Conservation (phyloP, 352 stramenopile genomes). For the Peronospora destructor region DNA sequence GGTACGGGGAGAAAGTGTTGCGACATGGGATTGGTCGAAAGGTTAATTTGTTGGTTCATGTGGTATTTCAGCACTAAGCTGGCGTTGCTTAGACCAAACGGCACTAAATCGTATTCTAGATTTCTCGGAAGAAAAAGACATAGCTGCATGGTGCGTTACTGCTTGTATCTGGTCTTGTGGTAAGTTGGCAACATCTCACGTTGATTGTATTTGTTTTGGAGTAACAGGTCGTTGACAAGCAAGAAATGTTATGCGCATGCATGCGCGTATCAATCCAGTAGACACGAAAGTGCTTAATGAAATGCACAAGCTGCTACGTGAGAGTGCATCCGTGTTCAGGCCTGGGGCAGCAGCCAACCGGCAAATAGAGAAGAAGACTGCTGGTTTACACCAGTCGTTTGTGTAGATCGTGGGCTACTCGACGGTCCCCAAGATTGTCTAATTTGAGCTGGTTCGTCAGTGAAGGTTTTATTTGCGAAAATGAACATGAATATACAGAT, state of each 20-base stretch:
- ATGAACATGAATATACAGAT: not conserved
- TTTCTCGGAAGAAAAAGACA: constrained; percentile 26
- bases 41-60: not conserved
- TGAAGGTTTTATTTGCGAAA: constrained; percentile 1
- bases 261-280: constrained; percentile 25
- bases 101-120: constrained; percentile 27
- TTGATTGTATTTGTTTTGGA: not conserved
- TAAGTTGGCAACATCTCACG: not conserved
- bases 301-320: constrained; percentile 13
- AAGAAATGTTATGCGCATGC: constrained; percentile 36
- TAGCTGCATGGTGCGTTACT: constrained; percentile 34
- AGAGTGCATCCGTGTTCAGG: constrained; percentile 1
- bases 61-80: constrained; percentile 34
- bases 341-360: not conserved
- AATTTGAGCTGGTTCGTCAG: constrained; percentile 25
- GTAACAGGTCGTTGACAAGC: constrained; percentile 35
- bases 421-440: constrained; percentile 38
- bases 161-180: not conserved
- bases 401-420: constrained; percentile 23
- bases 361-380: not conserved
- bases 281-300: constrained; percentile 8
- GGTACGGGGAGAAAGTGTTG: constrained; percentile 23
- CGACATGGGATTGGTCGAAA: not conserved
- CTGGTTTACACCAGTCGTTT: constrained; percentile 5
- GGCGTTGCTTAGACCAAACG: constrained; percentile 37